Base-by-base conservation (phyloP, 2,329 filamentous ascomycete genomes). In the Aspergillus eucalypticola region DNA sequence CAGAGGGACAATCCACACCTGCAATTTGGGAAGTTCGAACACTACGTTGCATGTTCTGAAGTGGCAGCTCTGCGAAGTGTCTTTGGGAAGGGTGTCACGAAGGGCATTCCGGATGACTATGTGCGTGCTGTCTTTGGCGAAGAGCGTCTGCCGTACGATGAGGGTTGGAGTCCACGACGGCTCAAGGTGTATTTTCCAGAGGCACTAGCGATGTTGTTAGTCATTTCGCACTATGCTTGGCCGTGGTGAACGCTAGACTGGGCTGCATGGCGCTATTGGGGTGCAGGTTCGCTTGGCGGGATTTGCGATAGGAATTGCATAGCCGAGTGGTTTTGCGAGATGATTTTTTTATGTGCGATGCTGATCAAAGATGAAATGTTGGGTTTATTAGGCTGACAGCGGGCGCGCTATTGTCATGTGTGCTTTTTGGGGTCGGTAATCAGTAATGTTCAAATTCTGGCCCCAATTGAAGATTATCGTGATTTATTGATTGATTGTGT, bases 141-240 rank as follows among this genome's bases (percentile, higher is more conserved):
- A 21, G 64, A 66, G 54, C 39, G 64, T 4, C n/a, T 66, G 49
- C 64, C 64, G n/a, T 61, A 52, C 35, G 25, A 59, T 5, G 60
- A 66, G 32, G 64, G 64, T 8, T 66, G 64, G 64, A 57, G 10
- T 27, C 64, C 64, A 17, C 38, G 58, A 3, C 27, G 56, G 7
- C 57, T 58, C 3, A 60, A 59, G 49, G 25, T 56, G 54, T 50
- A 42, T 52, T 25, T 66, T 2, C 53, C 53, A 5, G 64, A 66
- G 54, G 27, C 58, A 10, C 49, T 17, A 13, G 38, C 41, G 25
- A 23, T 63, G 5, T 21, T 57, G 7, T 38, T 63, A 21, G 46
- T 23, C 13, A 48, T 63, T 56, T 64, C 61, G 8, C 27, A 52
- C 27, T 63, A 58, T 54, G 63, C 63, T 10, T 64, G 59, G 61